phyloP scores from a whole-genome alignment of 1,284 basidiomycete genomes.

The Spongispora temasekensis region DNA sequence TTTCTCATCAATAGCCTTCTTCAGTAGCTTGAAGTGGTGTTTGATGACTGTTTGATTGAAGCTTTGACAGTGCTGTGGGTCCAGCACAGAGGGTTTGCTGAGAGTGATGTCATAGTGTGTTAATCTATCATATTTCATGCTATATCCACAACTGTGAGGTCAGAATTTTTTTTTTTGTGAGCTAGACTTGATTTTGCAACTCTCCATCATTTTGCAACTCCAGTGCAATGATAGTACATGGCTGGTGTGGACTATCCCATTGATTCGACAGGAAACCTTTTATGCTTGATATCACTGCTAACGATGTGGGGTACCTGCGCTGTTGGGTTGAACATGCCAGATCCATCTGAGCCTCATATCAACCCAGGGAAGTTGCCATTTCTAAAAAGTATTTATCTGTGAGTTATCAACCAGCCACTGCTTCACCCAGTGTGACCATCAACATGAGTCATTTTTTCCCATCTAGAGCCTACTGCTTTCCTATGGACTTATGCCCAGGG shows the following conservation, averaged over 20 bases:
- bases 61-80: neutral
- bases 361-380: slow-evolving; percentile 17
- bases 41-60: neutral
- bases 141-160: no score
- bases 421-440: neutral
- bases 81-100: neutral
- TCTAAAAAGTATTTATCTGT: slow-evolving; percentile 18
- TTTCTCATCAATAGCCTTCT: neutral
- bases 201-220: no score
- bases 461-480: slow-evolving; percentile 29
- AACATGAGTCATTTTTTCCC: neutral
- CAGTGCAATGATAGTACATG: neutral
- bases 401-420: slow-evolving; percentile 2
- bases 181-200: no score
- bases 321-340: slow-evolving; percentile 6
- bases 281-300: slow-evolving; percentile 14
- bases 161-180: no score
- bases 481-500: slow-evolving; percentile 28
- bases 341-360: slow-evolving; percentile 1
- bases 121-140: no score
- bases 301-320: slow-evolving; percentile 12
- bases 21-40: neutral
- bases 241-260: slow-evolving; percentile 31
- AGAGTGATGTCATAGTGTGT: neutral
- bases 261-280: slow-evolving; percentile 21